These are phyloP conservation scores for Cordyceps javanica DNA, from an alignment of 2,329 filamentous ascomycete genomes.

Conservation along the genomic window DNA sequence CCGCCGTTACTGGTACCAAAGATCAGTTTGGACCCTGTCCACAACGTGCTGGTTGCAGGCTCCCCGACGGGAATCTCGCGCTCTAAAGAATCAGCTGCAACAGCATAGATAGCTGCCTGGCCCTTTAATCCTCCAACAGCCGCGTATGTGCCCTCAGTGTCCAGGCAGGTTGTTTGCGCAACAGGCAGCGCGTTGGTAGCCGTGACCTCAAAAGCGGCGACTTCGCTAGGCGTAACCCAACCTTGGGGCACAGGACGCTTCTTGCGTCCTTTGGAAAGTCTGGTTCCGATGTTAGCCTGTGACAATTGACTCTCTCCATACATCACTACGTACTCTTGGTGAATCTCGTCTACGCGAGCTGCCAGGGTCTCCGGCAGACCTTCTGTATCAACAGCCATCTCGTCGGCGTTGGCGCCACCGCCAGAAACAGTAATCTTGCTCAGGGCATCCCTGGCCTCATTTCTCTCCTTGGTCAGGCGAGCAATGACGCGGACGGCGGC, in stretches of 20 bases:
- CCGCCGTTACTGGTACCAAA: slow-evolving; percentile 69
- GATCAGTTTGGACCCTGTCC: slow-evolving; percentile 62
- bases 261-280: slow-evolving; percentile 80
- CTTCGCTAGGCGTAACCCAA: slow-evolving; percentile 72
- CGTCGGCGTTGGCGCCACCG: slow-evolving; percentile 58
- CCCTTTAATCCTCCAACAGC: slow-evolving; percentile 72
- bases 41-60: slow-evolving; percentile 59
- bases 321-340: slow-evolving; percentile 59
- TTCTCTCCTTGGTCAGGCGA: slow-evolving; percentile 79
- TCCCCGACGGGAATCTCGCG: slow-evolving; percentile 60
- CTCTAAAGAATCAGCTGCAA: slow-evolving; percentile 61
- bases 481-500: slow-evolving; percentile 94
- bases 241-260: slow-evolving; percentile 80
- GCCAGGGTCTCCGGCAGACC: slow-evolving; percentile 66
- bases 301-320: too few species aligned
- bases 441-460: slow-evolving; percentile 85
- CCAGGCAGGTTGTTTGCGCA: slow-evolving; percentile 43
- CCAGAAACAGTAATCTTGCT: slow-evolving; percentile 73
- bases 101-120: slow-evolving; percentile 67
- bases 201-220: slow-evolving; percentile 45
- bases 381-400: slow-evolving; percentile 87
- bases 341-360: slow-evolving; percentile 70
- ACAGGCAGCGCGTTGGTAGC: slow-evolving; percentile 43
- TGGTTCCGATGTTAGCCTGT: slow-evolving; percentile 30
- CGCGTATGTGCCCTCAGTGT: slow-evolving; percentile 54